Conservation (phyloP, 2,329 filamentous ascomycete species). For the Aureobasidium sp. region DNA sequence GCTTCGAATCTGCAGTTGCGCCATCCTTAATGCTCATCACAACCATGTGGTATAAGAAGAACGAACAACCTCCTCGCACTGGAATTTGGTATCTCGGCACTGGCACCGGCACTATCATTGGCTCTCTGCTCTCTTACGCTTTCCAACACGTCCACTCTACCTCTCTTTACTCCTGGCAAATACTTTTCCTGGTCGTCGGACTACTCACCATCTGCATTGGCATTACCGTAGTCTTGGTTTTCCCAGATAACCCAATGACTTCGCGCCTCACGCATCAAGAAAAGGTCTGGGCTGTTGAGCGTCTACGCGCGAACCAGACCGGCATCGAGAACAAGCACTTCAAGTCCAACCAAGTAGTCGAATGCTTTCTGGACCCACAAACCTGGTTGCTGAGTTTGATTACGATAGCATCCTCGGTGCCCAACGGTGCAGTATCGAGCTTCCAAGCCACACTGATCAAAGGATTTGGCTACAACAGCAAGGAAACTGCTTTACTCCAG, state of each 20-base stretch:
- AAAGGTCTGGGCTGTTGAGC: constrained; percentile 31
- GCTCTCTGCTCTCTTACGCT: constrained; percentile 50
- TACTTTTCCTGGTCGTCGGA: constrained; percentile 44
- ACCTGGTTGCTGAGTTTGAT: constrained; percentile 37
- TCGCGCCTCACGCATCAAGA: constrained; percentile 25
- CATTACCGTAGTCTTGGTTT: constrained; percentile 25
- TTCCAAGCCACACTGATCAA: constrained; percentile 31
- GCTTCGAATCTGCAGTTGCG: constrained; percentile 49
- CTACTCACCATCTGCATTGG: constrained; percentile 36
- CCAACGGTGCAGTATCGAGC: constrained; percentile 38
- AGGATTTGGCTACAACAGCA: constrained; percentile 26
- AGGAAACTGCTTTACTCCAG: constrained; percentile 35
- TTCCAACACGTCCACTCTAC: constrained; percentile 40
- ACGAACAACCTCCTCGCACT: constrained; percentile 55
- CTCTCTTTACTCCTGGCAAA: constrained; percentile 45
- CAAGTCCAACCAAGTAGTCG: constrained; percentile 40
- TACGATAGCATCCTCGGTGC: constrained; percentile 29
- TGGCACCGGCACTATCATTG: constrained; percentile 51
- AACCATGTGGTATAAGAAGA: constrained; percentile 34
- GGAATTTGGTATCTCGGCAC: constrained; percentile 62
- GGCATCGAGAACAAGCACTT: constrained; percentile 47
- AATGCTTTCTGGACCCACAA: constrained; percentile 40
- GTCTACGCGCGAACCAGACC: constrained; percentile 42
- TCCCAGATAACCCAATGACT: constrained; percentile 28
- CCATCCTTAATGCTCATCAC: constrained; percentile 51